Evolutionary conservation across 1,284 basidiomycete genomes (phyloP).

Genomic region (Chalciporus piperatoides): DNA sequence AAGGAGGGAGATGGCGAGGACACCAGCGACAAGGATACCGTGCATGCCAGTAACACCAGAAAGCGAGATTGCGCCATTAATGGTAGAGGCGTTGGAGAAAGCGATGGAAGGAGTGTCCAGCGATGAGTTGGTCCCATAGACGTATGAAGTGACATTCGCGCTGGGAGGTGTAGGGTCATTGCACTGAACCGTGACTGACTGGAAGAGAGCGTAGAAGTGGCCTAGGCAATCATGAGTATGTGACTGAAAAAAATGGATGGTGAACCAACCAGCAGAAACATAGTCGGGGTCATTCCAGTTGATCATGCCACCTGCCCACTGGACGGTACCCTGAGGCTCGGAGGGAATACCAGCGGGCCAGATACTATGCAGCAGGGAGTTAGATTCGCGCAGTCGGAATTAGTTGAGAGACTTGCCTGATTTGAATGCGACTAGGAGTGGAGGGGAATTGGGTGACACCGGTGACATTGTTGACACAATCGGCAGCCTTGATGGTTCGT

Average conservation of each 20-base stretch:
- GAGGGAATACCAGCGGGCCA: conserved; percentile 74
- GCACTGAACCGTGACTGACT: conserved; percentile 60
- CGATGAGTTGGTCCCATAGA: conserved; percentile 55
- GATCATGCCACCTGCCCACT: conserved; percentile 77
- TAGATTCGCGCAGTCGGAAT: conserved; percentile 1
- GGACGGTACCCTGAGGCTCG: conserved; percentile 61
- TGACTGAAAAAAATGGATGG: neutral
- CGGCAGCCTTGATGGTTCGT: conserved; percentile 60
- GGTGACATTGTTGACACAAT: conserved; percentile 46
- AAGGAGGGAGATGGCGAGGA: conserved; percentile 25
- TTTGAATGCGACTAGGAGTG: conserved; percentile 74
- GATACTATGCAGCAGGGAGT: conserved; percentile 40
- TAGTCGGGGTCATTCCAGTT: conserved; percentile 77
- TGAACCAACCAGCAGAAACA: conserved; percentile 45
- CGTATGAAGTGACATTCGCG: conserved; percentile 54
- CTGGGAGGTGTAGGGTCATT: conserved; percentile 42
- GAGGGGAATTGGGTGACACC: conserved; percentile 62
- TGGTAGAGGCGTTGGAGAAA: conserved; percentile 53
- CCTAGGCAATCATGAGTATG: conserved; percentile 28
- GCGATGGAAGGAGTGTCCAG: conserved; percentile 47
- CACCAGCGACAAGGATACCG: conserved; percentile 11
- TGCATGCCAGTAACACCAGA: conserved; percentile 13
- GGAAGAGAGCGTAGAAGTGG: conserved; percentile 59
- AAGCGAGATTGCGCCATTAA: conserved; percentile 37
- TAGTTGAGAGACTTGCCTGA: conserved; percentile 47